Evolutionary conservation across 345 rosid genomes (phyloP).

Genomic region (Iberis pinnata): DNA sequence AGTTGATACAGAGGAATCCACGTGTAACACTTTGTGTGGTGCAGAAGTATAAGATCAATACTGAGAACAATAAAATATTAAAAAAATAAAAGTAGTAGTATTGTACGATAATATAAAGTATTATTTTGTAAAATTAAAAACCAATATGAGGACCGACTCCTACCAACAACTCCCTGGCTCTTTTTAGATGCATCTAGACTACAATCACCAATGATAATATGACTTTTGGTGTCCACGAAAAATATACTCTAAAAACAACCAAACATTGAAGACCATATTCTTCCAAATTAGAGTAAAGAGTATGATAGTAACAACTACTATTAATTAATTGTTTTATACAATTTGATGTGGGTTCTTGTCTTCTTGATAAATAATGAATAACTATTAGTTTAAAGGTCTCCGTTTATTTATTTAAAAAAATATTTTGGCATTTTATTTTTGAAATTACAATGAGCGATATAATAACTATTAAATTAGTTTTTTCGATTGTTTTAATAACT

Average conservation of each 20-base stretch:
- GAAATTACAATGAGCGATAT: too few relatives aligned
- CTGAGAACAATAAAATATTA: neutral
- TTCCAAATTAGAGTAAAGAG: too few relatives aligned
- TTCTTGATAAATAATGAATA: too few relatives aligned
- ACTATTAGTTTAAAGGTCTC: too few relatives aligned
- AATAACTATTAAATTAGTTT: too few relatives aligned
- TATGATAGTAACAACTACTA: too few relatives aligned
- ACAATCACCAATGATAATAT: conserved; percentile 28
- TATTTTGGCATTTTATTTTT: too few relatives aligned
- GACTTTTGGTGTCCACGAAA: conserved; percentile 28
- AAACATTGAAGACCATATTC: too few relatives aligned
- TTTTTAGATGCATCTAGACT: conserved; percentile 23
- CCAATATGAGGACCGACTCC: conserved; percentile 19
- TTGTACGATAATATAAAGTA: neutral
- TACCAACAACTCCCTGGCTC: conserved; percentile 22
- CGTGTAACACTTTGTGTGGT: conserved; percentile 6
- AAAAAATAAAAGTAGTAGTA: neutral
- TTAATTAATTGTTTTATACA: too few relatives aligned
- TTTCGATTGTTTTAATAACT: too few relatives aligned
- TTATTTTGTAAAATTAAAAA: neutral
- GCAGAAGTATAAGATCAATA: neutral
- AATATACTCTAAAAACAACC: neutral
- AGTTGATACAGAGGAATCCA: conserved; percentile 7
- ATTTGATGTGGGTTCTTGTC: too few relatives aligned
- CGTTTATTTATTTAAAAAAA: too few relatives aligned